These are phyloP conservation scores for Elongisporangium prolatum DNA, from an alignment of 352 stramenopile genomes.

Conservation along the genomic window DNA sequence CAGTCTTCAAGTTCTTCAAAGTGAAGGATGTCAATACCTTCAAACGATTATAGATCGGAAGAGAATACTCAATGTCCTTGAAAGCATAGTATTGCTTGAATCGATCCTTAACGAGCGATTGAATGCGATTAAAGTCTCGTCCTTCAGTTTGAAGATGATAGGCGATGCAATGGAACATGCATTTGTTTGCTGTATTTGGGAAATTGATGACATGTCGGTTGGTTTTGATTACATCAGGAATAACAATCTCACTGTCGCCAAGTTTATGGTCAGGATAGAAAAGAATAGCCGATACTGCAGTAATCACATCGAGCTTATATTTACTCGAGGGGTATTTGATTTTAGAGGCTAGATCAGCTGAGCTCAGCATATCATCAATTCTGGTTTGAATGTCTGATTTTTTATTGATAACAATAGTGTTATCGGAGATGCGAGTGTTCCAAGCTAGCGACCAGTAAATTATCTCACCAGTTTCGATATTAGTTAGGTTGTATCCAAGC, in stretches of 20 bases:
- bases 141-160: constrained; percentile 2
- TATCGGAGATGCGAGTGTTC: background rate
- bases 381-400: constrained; percentile 1
- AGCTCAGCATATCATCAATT: background rate
- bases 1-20: constrained; percentile 12
- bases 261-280: constrained; percentile 2
- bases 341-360: background rate
- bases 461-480: too few relatives aligned
- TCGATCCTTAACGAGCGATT: background rate
- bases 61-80: too few relatives aligned
- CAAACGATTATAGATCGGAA: constrained; percentile 1
- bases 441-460: too few relatives aligned
- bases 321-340: background rate
- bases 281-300: background rate
- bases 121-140: too few relatives aligned
- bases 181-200: constrained; percentile 6
- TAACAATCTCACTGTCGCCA: constrained; percentile 1
- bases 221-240: constrained; percentile 3
- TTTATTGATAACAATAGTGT: background rate
- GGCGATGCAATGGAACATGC: constrained; percentile 13
- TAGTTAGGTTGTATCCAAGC: too few relatives aligned
- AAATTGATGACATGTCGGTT: constrained; percentile 9
- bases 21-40: constrained; percentile 11
- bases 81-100: constrained; percentile 1
- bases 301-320: background rate